A percentile compares a stretch with the other conserved stretches of the same genome.
These are phyloP conservation scores for Bremia lactucae DNA, from an alignment of 352 stramenopile species.

Conservation along the genomic window DNA sequence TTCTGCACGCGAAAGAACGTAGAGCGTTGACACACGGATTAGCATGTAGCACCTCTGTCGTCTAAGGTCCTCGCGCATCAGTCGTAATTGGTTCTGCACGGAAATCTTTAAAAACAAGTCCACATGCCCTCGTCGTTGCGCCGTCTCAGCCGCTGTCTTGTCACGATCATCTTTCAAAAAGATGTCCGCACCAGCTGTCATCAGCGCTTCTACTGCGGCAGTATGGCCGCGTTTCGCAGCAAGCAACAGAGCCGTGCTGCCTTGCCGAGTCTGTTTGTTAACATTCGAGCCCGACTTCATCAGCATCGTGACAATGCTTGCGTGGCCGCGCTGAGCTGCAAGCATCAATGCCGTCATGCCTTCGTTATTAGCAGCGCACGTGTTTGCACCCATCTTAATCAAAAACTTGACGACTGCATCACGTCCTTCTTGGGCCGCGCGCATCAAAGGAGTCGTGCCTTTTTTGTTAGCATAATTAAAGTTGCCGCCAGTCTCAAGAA, in stretches of 20 bases:
- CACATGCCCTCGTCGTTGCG: constrained; percentile 67
- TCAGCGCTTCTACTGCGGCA: constrained; percentile 59
- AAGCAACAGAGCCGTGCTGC: constrained; percentile 74
- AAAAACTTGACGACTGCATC: constrained; percentile 70
- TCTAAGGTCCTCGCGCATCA: constrained; percentile 70
- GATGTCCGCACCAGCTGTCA: constrained; percentile 76
- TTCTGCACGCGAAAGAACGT: constrained; percentile 41
- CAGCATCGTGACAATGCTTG: constrained; percentile 66
- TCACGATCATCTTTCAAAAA: constrained; percentile 83
- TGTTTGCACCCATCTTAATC: constrained; percentile 54
- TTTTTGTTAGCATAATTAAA: constrained; percentile 85
- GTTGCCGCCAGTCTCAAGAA: constrained; percentile 56
- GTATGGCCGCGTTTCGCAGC: constrained; percentile 77
- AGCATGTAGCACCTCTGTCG: constrained; percentile 56
- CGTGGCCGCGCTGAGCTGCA: constrained; percentile 71
- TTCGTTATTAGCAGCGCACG: constrained; percentile 78
- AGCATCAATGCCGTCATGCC: constrained; percentile 85
- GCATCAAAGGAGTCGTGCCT: constrained; percentile 79
- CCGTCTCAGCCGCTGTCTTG: constrained; percentile 78
- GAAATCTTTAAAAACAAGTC: constrained; percentile 82
- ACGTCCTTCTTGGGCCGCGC: constrained; percentile 73
- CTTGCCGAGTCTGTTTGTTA: constrained; percentile 81
- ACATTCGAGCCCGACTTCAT: constrained; percentile 79
- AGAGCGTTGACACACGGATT: constrained; percentile 67
- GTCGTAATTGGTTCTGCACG: constrained; percentile 68